Conservation (phyloP, 108 stramenopile genomes). For the Cylindrotheca closterium region DNA sequence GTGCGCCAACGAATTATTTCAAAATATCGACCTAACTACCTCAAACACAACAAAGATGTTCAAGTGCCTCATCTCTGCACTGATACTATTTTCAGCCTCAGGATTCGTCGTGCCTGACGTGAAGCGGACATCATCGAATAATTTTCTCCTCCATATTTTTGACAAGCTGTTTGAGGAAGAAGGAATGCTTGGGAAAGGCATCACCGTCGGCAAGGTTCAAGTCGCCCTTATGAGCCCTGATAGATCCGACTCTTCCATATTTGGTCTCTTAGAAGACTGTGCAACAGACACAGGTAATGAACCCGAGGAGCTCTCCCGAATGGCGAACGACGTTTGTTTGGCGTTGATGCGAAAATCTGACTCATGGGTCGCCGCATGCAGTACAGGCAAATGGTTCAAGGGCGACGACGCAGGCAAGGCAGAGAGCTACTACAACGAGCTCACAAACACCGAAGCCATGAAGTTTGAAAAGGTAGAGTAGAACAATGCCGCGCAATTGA, state of each 20-base stretch:
- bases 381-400: conserved; percentile 64
- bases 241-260: conserved; percentile 49
- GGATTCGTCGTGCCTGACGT: too few relatives aligned
- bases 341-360: conserved; percentile 60
- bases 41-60: too few relatives aligned
- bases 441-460: conserved; percentile 66
- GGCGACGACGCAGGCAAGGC: conserved; percentile 62
- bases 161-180: conserved; percentile 81
- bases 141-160: too few relatives aligned
- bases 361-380: conserved; percentile 72
- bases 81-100: too few relatives aligned
- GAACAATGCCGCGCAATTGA: too few relatives aligned
- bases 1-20: too few relatives aligned
- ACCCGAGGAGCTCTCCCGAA: conserved; percentile 47
- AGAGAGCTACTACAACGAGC: conserved; percentile 66
- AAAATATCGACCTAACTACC: too few relatives aligned
- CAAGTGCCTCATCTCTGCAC: too few relatives aligned
- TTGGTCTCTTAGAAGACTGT: conserved; percentile 52
- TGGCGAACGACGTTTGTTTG: conserved; percentile 70
- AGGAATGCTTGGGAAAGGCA: conserved; percentile 79
- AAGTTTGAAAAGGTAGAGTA: conserved; percentile 73
- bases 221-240: conserved; percentile 54
- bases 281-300: conserved; percentile 35
- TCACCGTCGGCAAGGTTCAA: conserved; percentile 82
- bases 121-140: too few relatives aligned